Base-by-base conservation (phyloP, 2,329 filamentous ascomycete species). In the Pseudopithomyces maydicus region DNA sequence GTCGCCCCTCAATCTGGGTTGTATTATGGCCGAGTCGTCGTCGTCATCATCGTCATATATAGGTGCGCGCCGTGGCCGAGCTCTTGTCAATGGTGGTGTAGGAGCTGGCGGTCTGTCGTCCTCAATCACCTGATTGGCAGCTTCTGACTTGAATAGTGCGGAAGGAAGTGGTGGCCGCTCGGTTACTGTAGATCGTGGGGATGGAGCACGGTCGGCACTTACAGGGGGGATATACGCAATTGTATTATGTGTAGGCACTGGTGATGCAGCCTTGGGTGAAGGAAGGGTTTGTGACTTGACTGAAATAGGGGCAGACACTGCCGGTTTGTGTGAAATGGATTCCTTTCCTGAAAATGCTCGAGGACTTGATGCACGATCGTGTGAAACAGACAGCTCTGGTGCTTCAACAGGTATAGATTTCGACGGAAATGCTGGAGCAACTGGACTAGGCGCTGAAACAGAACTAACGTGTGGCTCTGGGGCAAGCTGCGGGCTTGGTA, bases 11-110 rank as follows among this genome's bases (percentile, higher is more conserved):
- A 65, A 64, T 63, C 72, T 61, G 46, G 67, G 59, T 47, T 66
- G 70, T 45, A 73, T 64, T 57, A 75, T 57, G 33, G 67, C 67
- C 33, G 66, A 67, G 51, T 73, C 68, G 32, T 70, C 70, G 42
- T 74, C 70, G 47, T 70, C 67, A 46, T 73, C 70, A 46, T 65
- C 63, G 52, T 73, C 72, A 60, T 73, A 73, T 47, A 71, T 66
- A 53, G 69, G 55, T 10, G 63, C 61, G 55, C 72, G 66, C 56
- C 71, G 70, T 38, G 66, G 64, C 47, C 70, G 68, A 26, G 53
- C 62, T 63, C 64, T 68, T 51, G 65, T 65, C 23, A 73, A 56
- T 42, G 73, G 73, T 54, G 72, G 72, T 53, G 69, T 72, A 29
- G 73, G 73, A 55, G 72, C 71, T 52, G 73, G 68, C 19, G 73